Evolutionary conservation across 768 basidiomycete genomes (phyloP).

Genomic region (Panaeolus papilionaceus): DNA sequence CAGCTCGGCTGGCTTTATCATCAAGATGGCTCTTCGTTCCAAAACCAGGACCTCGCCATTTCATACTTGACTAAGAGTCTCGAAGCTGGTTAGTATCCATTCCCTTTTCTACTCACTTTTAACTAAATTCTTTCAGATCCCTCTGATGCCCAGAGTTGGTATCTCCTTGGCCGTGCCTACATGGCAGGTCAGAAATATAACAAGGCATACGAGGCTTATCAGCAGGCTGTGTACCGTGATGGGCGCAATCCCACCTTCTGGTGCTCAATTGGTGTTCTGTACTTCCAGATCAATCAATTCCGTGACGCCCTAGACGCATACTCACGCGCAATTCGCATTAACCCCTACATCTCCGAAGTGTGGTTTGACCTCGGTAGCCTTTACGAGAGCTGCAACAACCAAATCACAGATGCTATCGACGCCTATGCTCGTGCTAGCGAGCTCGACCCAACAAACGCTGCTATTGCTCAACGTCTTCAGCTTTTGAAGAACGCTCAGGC

Average conservation of each 20-base stretch:
- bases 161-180: slow-evolving; percentile 96
- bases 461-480: slow-evolving; percentile 82
- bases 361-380: slow-evolving; percentile 98
- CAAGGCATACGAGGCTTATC: slow-evolving; percentile 99
- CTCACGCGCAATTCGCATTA: slow-evolving; percentile 97
- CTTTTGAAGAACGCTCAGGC: slow-evolving; percentile 82
- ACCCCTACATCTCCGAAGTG: slow-evolving; percentile 94
- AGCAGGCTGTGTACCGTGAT: slow-evolving; percentile 98
- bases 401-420: slow-evolving; percentile 98
- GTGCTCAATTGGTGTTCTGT: slow-evolving; percentile 99
- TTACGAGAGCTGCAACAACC: slow-evolving; percentile 99
- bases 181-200: slow-evolving; percentile 99
- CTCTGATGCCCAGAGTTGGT: slow-evolving; percentile 98
- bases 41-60: slow-evolving; percentile 95
- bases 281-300: slow-evolving; percentile 99
- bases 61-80: slow-evolving; percentile 93
- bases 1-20: slow-evolving; percentile 99
- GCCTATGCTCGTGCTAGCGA: slow-evolving; percentile 96
- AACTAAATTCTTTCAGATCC: slow-evolving; percentile 61
- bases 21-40: slow-evolving; percentile 93
- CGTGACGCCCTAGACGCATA: slow-evolving; percentile 99
- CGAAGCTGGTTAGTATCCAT: slow-evolving; percentile 77
- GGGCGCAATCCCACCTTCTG: slow-evolving; percentile 99
- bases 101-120: slow-evolving; percentile 13
- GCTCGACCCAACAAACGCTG: slow-evolving; percentile 85